Evolutionary conservation across 257 asterid species (phyloP), one percentile per base, ranked within the genome.

Genomic region (Dorcoceras hygrometricum): DNA sequence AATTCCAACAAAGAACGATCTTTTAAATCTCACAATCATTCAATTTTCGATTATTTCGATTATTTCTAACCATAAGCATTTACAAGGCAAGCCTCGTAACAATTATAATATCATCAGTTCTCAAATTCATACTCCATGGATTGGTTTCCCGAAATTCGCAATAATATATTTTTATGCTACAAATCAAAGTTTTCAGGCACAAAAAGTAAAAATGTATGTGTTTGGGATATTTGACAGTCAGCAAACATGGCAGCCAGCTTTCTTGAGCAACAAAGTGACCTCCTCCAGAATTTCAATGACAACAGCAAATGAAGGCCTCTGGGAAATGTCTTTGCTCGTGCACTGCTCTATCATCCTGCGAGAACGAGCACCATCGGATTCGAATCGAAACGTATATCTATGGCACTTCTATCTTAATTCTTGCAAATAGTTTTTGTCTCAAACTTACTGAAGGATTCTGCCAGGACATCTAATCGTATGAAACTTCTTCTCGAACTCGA

Each of bases 211-310:
- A 3, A 12, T 39, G 50, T n/a, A 39, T 12, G 12, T 39, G 1
- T 11, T 39, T 39, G 18, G n/a, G n/a, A 0, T 39, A 12, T 39
- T 39, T 3, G 3, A 39, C 29, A 22, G 0, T 79, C 68, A 80
- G 56, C 85, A 77, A 70, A 67, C 77, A 26, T 81, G 77, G 69
- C 86, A 85, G 50, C 86, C 91, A 25, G 76, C 72, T 43, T 57
- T 78, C 57, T 79, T 63, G n/a, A 79, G 62, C 72, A 71, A 19
- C 56, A 69, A 57, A 53, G 72, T 82, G 29, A 85, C 86, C 71
- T 82, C 91, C 72, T 85, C 91, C 55, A 85, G 68, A 73, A 82
- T 72, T 25, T n/a, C 55, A 10, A 85, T 85, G 16, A 80, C 81
- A 0, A 25, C 24, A 62, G 43, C 77, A 66, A 82, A 85, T 14